phyloP scores from a whole-genome alignment of 1,139 yeast species.

The Meyerozyma carpophila region DNA sequence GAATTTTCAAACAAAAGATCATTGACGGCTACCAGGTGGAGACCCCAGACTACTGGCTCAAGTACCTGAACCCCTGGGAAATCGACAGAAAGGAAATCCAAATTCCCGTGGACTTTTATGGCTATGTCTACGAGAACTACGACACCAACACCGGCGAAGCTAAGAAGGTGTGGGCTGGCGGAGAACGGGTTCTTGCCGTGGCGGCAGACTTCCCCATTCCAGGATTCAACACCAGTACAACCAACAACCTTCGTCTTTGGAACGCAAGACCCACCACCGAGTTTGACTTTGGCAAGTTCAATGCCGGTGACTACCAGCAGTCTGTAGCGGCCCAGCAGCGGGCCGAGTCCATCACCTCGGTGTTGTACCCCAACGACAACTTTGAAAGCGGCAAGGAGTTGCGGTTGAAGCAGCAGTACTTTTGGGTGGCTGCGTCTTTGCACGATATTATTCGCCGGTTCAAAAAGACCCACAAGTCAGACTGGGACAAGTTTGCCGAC shows the following conservation, averaged over 20 bases:
- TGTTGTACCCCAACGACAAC: slow-evolving; percentile 88
- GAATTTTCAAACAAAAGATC: slow-evolving; percentile 87
- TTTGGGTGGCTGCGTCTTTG: slow-evolving; percentile 94
- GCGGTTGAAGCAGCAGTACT: slow-evolving; percentile 91
- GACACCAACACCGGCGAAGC: slow-evolving; percentile 48
- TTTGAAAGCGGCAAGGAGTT: slow-evolving; percentile 88
- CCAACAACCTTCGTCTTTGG: slow-evolving; percentile 90
- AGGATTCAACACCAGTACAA: slow-evolving; percentile 78
- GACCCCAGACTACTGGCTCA: slow-evolving; percentile 91
- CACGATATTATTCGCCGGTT: slow-evolving; percentile 90
- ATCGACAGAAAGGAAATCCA: slow-evolving; percentile 81
- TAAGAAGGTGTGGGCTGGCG: slow-evolving; percentile 75
- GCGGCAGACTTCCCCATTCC: slow-evolving; percentile 96
- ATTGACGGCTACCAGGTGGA: slow-evolving; percentile 93
- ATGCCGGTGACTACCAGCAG: slow-evolving; percentile 84
- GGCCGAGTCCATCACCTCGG: slow-evolving; percentile 91
- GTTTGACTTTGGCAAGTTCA: slow-evolving; percentile 88
- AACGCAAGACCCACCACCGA: slow-evolving; percentile 85
- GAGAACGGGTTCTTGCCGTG: slow-evolving; percentile 82
- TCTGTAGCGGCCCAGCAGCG: slow-evolving; percentile 81
- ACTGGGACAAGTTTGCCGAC: slow-evolving; percentile 82
- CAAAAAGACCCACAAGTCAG: slow-evolving; percentile 62
- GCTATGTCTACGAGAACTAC: slow-evolving; percentile 61
- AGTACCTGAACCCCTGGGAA: slow-evolving; percentile 89
- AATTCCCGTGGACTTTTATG: slow-evolving; percentile 90